These are phyloP conservation scores for Talaromyces piceae DNA, from an alignment of 2,329 filamentous ascomycete genomes.

Conservation along the genomic window DNA sequence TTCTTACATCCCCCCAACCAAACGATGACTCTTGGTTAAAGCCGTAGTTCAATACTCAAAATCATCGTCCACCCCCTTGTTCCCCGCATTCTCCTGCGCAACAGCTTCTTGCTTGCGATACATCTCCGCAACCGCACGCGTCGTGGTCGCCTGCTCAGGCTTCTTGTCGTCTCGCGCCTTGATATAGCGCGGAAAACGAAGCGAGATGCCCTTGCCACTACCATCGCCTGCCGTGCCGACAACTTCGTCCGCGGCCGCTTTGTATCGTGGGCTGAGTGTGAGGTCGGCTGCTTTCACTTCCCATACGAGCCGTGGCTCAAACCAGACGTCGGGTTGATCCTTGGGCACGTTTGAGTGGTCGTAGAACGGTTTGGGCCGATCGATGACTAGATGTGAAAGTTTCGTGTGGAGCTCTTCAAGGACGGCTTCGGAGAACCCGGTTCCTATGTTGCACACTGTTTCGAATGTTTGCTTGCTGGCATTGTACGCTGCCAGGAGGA, in stretches of 20 bases:
- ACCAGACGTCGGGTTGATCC: constrained; percentile 97
- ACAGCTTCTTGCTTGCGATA: constrained; percentile 92
- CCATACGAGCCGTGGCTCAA: constrained; percentile 91
- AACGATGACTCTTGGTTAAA: too few relatives aligned
- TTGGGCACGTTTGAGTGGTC: constrained; percentile 73
- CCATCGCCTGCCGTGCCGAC: constrained; percentile 58
- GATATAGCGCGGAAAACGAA: constrained; percentile 90
- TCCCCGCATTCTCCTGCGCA: constrained; percentile 71
- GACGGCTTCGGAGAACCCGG: constrained; percentile 88
- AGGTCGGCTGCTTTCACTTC: constrained; percentile 96
- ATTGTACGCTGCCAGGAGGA: constrained; percentile 92
- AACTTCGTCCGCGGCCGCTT: constrained; percentile 77
- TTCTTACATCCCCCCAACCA: too few relatives aligned
- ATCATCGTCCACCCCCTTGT: constrained; percentile 89
- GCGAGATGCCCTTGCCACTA: constrained; percentile 64
- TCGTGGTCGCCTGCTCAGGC: constrained; percentile 78
- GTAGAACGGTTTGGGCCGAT: constrained; percentile 91
- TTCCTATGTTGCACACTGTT: constrained; percentile 96
- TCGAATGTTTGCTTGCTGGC: constrained; percentile 73
- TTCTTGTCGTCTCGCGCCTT: constrained; percentile 93
- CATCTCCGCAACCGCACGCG: constrained; percentile 88
- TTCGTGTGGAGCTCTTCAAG: constrained; percentile 78
- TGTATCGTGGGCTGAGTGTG: constrained; percentile 85
- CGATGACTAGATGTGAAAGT: constrained; percentile 72
- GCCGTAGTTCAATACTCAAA: constrained; percentile 74